These are phyloP conservation scores for Papiliotrema fonsecae DNA, from an alignment of 1,284 basidiomycete genomes.

Conservation along the genomic window DNA sequence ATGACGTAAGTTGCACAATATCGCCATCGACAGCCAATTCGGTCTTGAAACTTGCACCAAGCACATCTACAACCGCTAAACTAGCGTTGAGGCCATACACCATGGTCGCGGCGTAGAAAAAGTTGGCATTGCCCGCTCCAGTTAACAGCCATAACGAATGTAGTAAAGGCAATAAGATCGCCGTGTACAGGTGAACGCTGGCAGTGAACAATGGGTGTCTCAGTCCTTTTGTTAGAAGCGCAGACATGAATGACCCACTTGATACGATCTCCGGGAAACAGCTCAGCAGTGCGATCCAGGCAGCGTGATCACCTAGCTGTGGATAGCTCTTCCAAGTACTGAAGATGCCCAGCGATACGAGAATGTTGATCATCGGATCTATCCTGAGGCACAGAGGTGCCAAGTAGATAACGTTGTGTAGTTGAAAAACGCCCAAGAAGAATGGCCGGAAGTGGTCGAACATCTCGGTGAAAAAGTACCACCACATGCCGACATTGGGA, in stretches of 20 bases:
- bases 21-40: conserved; percentile 10
- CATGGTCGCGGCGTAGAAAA: conserved; percentile 92
- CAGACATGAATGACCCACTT: conserved; percentile 54
- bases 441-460: conserved; percentile 96
- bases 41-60: conserved; percentile 65
- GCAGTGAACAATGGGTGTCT: conserved; percentile 80
- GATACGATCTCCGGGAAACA: conserved; percentile 80
- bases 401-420: conserved; percentile 80
- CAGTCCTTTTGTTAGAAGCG: conserved; percentile 58
- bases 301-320: conserved; percentile 77
- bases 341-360: conserved; percentile 70
- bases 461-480: conserved; percentile 99
- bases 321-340: conserved; percentile 90
- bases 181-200: conserved; percentile 77
- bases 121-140: conserved; percentile 95
- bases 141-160: conserved; percentile 86
- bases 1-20: conserved; percentile 3
- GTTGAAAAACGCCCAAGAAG: conserved; percentile 94
- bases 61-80: conserved; percentile 70
- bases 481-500: conserved; percentile 91
- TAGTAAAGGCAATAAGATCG: conserved; percentile 83
- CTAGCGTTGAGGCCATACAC: conserved; percentile 88
- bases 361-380: conserved; percentile 76
- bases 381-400: conserved; percentile 83
- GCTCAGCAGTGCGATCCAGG: conserved; percentile 74